Evolutionary conservation across 176 grass and related monocot species (phyloP).

Genomic region (Themeda triandra): DNA sequence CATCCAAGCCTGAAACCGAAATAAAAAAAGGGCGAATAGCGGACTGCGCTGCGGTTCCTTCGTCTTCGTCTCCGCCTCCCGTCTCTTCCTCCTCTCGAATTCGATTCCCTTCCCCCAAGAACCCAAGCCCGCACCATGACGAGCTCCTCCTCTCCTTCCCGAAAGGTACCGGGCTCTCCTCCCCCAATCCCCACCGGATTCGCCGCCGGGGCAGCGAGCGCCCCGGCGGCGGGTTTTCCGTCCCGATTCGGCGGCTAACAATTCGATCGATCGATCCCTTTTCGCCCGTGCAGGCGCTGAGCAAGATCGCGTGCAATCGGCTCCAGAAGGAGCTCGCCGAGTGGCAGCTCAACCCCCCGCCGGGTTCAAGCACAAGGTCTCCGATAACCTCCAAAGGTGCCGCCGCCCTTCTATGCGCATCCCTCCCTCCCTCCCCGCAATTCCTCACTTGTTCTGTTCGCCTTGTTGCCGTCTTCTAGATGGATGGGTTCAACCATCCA

Average conservation of each 20-base stretch:
- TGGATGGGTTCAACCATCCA: neutral
- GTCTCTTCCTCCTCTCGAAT: neutral
- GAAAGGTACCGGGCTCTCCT: constrained; percentile 32
- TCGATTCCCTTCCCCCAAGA: constrained; percentile 3
- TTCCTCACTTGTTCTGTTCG: neutral
- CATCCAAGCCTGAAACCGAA: neutral
- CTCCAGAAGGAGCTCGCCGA: constrained; percentile 90
- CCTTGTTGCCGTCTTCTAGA: neutral
- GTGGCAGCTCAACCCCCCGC: constrained; percentile 78
- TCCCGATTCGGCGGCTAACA: constrained; percentile 14
- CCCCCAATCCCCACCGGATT: constrained; percentile 29
- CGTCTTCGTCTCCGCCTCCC: neutral
- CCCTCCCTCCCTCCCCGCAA: neutral
- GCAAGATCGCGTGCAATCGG: constrained; percentile 97
- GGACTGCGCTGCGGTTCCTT: neutral
- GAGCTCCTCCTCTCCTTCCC: constrained; percentile 52
- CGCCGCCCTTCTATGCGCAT: neutral
- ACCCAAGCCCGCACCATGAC: constrained; percentile 36
- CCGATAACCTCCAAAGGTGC: constrained; percentile 88
- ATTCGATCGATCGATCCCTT: neutral
- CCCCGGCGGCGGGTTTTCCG: neutral
- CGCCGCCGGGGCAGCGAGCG: neutral
- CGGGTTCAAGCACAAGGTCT: constrained; percentile 82
- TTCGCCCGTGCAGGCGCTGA: constrained; percentile 59
- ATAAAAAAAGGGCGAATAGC: neutral